These are phyloP conservation scores for Claviceps citrina DNA, from an alignment of 2,329 filamentous ascomycete species.

Conservation along the genomic window DNA sequence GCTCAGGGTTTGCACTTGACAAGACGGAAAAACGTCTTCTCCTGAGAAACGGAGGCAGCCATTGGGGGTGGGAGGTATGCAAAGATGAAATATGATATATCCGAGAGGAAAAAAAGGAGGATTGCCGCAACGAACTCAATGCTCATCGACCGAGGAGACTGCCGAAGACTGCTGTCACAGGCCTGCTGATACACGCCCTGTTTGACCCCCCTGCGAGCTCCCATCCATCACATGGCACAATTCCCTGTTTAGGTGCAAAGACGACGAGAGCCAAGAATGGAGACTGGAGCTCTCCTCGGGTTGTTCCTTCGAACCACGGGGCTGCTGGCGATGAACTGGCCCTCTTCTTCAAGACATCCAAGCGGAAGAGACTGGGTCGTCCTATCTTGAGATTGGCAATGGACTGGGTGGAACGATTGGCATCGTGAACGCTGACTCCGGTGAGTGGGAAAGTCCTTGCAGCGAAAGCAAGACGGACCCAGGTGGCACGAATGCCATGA, in stretches of 20 bases:
- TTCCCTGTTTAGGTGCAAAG: neutral
- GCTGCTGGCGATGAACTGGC: no score
- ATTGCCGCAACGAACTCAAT: neutral
- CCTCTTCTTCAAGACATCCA: no score
- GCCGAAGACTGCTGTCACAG: neutral
- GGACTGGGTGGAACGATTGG: constrained; percentile 13
- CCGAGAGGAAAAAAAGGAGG: no score
- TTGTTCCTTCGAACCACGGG: no score
- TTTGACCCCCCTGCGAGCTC: neutral
- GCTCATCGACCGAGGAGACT: neutral
- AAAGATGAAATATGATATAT: no score
- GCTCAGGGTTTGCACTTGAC: no score
- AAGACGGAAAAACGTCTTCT: neutral
- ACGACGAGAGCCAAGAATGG: neutral
- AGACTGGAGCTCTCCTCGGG: neutral
- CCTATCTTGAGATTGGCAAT: constrained; percentile 16
- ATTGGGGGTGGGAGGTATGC: neutral
- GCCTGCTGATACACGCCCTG: constrained; percentile 4
- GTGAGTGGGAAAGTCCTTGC: constrained; percentile 10
- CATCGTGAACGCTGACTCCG: constrained; percentile 21
- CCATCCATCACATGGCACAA: neutral
- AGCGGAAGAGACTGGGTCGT: no score
- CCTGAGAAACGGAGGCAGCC: neutral
- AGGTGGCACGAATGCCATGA: neutral
- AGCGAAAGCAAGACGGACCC: neutral